These are phyloP conservation scores for Miscanthus lutarioriparius DNA, from an alignment of 176 grass and related monocot genomes.

Conservation along the genomic window DNA sequence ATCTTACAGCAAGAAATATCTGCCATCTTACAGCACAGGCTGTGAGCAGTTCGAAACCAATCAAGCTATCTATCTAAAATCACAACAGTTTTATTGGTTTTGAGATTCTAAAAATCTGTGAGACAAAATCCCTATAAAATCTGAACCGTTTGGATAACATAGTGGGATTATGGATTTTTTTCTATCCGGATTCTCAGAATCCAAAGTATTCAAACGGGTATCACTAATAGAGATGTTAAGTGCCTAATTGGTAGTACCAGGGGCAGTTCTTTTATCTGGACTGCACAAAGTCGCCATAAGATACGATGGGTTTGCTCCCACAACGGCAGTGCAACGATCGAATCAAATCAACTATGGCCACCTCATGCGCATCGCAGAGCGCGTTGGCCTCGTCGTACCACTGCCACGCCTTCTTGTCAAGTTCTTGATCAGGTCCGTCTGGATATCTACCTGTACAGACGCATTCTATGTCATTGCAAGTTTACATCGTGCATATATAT, in stretches of 20 bases:
- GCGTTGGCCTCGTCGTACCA: constrained; percentile 17
- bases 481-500: not conserved
- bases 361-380: constrained; percentile 40
- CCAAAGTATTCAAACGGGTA: too few species aligned
- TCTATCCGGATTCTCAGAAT: too few species aligned
- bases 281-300: constrained; percentile 30
- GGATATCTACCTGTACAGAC: constrained; percentile 35
- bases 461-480: not conserved
- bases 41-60: not conserved
- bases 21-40: constrained; percentile 13
- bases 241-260: constrained; percentile 38
- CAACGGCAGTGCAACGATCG: constrained; percentile 30
- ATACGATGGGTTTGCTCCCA: constrained; percentile 42
- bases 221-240: too few species aligned
- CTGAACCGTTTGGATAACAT: too few species aligned
- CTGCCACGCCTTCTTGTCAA: not conserved
- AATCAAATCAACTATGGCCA: constrained; percentile 28
- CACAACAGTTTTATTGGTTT: too few species aligned
- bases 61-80: constrained; percentile 7
- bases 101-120: too few species aligned
- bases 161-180: too few species aligned
- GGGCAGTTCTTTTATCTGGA: not conserved
- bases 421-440: constrained; percentile 14
- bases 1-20: too few species aligned
- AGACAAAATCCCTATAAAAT: too few species aligned